A percentile compares a stretch with the other conserved stretches of the same genome.
Conservation (phyloP, 2,329 filamentous ascomycete genomes). For the Microdochium trichocladiopsis region DNA sequence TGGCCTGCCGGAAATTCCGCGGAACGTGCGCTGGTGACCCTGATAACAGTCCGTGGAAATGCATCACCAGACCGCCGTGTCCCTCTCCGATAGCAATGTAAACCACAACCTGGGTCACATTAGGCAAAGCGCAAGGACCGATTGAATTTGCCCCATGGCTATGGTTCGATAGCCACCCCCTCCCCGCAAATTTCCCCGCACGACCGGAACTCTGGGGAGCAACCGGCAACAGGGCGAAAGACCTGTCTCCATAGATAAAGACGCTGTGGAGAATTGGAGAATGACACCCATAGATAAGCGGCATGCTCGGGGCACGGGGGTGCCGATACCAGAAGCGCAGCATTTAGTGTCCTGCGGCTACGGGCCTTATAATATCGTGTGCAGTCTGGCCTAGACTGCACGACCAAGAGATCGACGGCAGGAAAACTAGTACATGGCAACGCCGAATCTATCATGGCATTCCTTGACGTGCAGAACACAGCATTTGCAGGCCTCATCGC, state of each 20-base stretch:
- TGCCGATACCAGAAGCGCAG: background rate
- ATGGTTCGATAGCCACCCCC: too few relatives aligned
- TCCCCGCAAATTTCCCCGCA: background rate
- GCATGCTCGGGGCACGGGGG: background rate
- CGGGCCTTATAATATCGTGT: background rate
- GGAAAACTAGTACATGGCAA: background rate
- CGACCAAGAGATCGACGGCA: background rate
- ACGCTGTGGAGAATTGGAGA: background rate
- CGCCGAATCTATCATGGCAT: too few relatives aligned
- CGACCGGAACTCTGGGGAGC: background rate
- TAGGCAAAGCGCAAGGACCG: too few relatives aligned
- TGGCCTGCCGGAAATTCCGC: too few relatives aligned
- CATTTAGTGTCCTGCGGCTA: background rate
- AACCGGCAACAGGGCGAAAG: background rate
- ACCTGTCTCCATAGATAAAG: background rate
- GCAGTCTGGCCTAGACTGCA: background rate
- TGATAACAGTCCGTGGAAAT: background rate
- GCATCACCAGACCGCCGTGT: too few relatives aligned
- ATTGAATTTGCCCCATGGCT: too few relatives aligned
- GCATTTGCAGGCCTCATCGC: background rate
- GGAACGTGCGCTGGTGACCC: background rate
- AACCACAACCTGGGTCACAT: too few relatives aligned
- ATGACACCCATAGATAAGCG: background rate
- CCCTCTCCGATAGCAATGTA: too few relatives aligned
- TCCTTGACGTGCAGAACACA: background rate